These are phyloP conservation scores for Pseudogymnoascus sp. DNA, from an alignment of 2,329 filamentous ascomycete genomes.

Conservation along the genomic window DNA sequence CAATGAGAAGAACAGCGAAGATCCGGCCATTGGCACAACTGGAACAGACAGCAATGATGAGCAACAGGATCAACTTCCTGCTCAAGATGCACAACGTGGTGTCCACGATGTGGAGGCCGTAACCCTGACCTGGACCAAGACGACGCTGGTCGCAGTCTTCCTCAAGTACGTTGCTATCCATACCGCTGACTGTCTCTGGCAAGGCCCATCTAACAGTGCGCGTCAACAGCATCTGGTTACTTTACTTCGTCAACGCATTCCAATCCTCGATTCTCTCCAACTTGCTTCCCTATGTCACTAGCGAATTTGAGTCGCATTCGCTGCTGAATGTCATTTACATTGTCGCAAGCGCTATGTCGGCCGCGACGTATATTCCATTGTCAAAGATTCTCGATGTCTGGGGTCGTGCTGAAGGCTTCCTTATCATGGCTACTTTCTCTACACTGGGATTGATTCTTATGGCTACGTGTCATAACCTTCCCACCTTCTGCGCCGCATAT, in stretches of 20 bases:
- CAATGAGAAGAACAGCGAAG: not conserved
- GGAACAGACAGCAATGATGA: not conserved
- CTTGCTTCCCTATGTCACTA: constrained; percentile 22
- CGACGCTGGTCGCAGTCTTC: constrained; percentile 38
- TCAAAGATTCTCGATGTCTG: constrained; percentile 61
- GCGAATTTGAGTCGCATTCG: constrained; percentile 20
- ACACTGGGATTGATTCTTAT: constrained; percentile 53
- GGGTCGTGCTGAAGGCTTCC: constrained; percentile 57
- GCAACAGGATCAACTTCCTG: constrained; percentile 10
- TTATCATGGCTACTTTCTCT: constrained; percentile 43
- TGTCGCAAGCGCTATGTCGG: constrained; percentile 45
- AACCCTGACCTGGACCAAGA: constrained; percentile 41
- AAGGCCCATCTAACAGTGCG: not conserved
- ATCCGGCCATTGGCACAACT: not conserved
- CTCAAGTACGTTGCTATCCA: constrained; percentile 32
- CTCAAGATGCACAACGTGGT: constrained; percentile 27
- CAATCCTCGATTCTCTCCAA: constrained; percentile 29
- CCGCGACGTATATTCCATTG: constrained; percentile 53
- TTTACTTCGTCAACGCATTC: constrained; percentile 36
- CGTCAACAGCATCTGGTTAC: constrained; percentile 35
- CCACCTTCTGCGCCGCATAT: constrained; percentile 46
- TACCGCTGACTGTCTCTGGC: not conserved
- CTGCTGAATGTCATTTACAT: constrained; percentile 40
- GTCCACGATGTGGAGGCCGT: constrained; percentile 44
- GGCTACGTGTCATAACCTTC: constrained; percentile 52